Percentiles rank a stretch among this genome's conserved stretches.
These are phyloP conservation scores for Colletotrichum australisinense DNA, from an alignment of 2,329 filamentous ascomycete genomes.

Conservation along the genomic window DNA sequence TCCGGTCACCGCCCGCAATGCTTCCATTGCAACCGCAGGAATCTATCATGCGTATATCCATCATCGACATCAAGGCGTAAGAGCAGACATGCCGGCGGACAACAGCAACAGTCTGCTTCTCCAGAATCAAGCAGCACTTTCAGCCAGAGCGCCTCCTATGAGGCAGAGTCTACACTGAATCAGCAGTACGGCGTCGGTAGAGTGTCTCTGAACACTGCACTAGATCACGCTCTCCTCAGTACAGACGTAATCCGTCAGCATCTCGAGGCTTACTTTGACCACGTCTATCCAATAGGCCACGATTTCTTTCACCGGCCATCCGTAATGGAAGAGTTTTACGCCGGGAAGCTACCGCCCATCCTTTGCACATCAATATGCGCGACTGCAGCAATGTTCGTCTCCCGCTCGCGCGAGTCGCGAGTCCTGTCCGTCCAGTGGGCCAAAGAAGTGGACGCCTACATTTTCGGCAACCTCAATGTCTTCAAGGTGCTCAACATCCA, in stretches of 20 bases:
- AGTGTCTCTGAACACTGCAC: not conserved
- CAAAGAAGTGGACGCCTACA: slow-evolving; percentile 4
- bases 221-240: slow-evolving; percentile 12
- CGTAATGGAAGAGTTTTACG: slow-evolving; percentile 13
- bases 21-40: slow-evolving; percentile 19
- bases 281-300: slow-evolving; percentile 18
- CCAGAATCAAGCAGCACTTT: slow-evolving; percentile 6
- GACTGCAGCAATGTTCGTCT: not conserved
- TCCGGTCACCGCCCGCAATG: slow-evolving; percentile 40
- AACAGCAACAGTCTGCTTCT: not conserved
- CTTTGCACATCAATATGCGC: not conserved
- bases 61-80: slow-evolving; percentile 5
- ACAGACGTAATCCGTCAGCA: slow-evolving; percentile 25
- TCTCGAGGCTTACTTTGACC: slow-evolving; percentile 24
- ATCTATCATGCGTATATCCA: slow-evolving; percentile 8
- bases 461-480: not conserved
- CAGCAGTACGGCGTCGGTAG: not conserved
- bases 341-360: not conserved
- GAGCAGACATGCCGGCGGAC: not conserved
- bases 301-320: slow-evolving; percentile 29
- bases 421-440: not conserved
- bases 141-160: slow-evolving; percentile 6
- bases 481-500: slow-evolving; percentile 8
- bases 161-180: not conserved
- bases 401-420: not conserved